Evolutionary conservation across 2,329 filamentous ascomycete species (phyloP), one percentile per base, ranked within the genome.

Genomic region (Chaetomiaceae sp.): DNA sequence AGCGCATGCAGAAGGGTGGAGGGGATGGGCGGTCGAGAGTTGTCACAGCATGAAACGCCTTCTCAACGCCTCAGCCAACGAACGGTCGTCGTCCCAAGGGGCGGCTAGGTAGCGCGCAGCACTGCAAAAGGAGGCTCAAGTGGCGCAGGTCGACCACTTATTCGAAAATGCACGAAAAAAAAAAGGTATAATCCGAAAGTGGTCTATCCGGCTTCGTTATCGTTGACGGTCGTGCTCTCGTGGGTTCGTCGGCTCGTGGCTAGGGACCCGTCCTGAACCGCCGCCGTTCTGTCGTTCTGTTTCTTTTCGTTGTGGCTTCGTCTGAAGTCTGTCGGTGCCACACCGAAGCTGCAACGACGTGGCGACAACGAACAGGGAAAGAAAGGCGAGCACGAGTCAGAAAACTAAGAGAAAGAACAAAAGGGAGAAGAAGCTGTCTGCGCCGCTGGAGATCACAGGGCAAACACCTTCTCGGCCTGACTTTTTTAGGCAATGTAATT

Each of bases 11-110:
- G 40, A 37, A 33, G 29, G 34, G n/a, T 17, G 33, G 33, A 23
- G 42, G 42, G 31, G 43, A 33, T 42, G 20, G 20, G 42, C 51
- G 36, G 40, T 42, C 29, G 53, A 46, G 38, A 48, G 29, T 43
- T 52, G 54, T 54, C 51, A 53, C 54, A 59, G 39, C 57, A 55
- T 59, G 54, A 57, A 59, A 59, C 54, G 48, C 57, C 48, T 54
- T 37, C n/a, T n/a, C 27, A 39, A 25, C 47, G n/a, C 34, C 27
- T 43, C 48, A 33, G 51, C 51, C 48, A 56, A 57, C 57, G 40
- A 52, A 48, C 17, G 34, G 45, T 29, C 27, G 33, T 27, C 29
- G 39, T 42, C 27, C n/a, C n/a, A n/a, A 22, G 48, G 49, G 22
- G 40, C 31, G 45, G 45, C 52, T 38, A 47, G 38, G 25, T 31